These are phyloP conservation scores for Nematocida parisii DNA, from an alignment of 371 early-diverging fungal species.

Conservation along the genomic window DNA sequence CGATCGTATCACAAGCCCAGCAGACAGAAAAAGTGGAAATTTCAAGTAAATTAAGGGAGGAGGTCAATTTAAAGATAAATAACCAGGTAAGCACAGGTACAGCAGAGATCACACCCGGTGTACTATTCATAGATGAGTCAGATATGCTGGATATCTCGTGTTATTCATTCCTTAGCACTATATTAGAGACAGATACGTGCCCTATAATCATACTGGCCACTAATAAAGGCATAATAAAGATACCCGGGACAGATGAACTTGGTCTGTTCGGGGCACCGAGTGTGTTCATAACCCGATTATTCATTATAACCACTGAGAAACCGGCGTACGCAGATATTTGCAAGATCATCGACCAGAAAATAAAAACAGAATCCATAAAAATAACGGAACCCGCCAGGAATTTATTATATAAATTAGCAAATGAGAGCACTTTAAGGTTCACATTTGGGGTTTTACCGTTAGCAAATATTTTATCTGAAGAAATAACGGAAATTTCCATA, in stretches of 20 bases:
- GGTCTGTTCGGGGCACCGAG: slow-evolving; percentile 54
- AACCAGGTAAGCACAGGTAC: slow-evolving; percentile 39
- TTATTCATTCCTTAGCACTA: slow-evolving; percentile 55
- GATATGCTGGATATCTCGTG: slow-evolving; percentile 60
- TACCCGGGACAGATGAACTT: slow-evolving; percentile 12
- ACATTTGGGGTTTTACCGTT: slow-evolving; percentile 49
- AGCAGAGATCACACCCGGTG: slow-evolving; percentile 61
- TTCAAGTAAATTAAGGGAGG: slow-evolving; percentile 52
- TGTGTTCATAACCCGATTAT: slow-evolving; percentile 50
- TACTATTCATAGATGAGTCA: slow-evolving; percentile 65
- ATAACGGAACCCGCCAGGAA: slow-evolving; percentile 32
- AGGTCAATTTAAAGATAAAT: slow-evolving; percentile 59
- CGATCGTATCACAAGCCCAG: slow-evolving; percentile 39
- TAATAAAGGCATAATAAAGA: slow-evolving; percentile 28
- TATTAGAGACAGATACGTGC: slow-evolving; percentile 45
- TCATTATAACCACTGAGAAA: slow-evolving; percentile 36
- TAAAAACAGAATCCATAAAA: slow-evolving; percentile 40
- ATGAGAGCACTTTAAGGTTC: slow-evolving; percentile 23
- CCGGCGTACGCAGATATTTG: background rate
- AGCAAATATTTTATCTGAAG: slow-evolving; percentile 13
- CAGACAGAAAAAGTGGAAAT: slow-evolving; percentile 53
- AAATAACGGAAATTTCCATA: slow-evolving; percentile 15
- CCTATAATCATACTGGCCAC: slow-evolving; percentile 60
- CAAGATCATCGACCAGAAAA: slow-evolving; percentile 44
- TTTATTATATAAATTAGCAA: slow-evolving; percentile 24